Base-by-base conservation (phyloP, 257 asterid species). In the Pogostemon cablin region DNA sequence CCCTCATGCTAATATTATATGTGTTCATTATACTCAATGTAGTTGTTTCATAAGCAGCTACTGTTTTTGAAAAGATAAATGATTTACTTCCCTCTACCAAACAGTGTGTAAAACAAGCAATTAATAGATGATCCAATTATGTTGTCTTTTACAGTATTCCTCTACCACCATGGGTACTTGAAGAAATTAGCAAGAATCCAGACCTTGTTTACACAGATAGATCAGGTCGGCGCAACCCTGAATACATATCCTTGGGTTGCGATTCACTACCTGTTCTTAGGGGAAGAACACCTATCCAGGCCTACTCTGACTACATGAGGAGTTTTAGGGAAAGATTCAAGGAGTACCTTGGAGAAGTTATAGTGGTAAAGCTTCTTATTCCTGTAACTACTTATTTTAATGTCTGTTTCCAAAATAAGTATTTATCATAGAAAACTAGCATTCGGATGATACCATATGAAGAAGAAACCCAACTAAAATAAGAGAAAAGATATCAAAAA, bases 271-370 rank as follows among this genome's bases (percentile, higher is more conserved):
- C 98, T 34, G 86, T 93, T 72, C 95, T 93, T 34, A 67, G 88
- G 77, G 98, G 97, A 74, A 87, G 97, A 81, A 87, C 98, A 35
- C 98, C 97, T 3, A 84, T 93, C 80, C 97, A 93, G 82, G 96
- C 80, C 67, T 93, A 90, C 74, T 68, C 96, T 0, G 98, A 93
- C 80, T 88, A 75, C 69, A 93, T 93, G 97, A 82, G 78, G 78
- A 91, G 87, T 78, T 93, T 93, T 70, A 82, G 86, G 75, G 87
- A 86, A 38, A 89, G 84, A 79, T 93, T 93, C 80, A 73, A 75
- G 64, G 80, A 85, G 44, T 84, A 80, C 82, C 57, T 91, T 65
- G 98, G 98, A 77, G 71, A 78, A 1, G 86, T 88, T 71, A 82
- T 93, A 60, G 89, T 61, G 87, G 96, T 92, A 86, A 61, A 84